Conservation (phyloP, 2,329 filamentous ascomycete genomes). For the Exophiala phaeomuriformis region DNA sequence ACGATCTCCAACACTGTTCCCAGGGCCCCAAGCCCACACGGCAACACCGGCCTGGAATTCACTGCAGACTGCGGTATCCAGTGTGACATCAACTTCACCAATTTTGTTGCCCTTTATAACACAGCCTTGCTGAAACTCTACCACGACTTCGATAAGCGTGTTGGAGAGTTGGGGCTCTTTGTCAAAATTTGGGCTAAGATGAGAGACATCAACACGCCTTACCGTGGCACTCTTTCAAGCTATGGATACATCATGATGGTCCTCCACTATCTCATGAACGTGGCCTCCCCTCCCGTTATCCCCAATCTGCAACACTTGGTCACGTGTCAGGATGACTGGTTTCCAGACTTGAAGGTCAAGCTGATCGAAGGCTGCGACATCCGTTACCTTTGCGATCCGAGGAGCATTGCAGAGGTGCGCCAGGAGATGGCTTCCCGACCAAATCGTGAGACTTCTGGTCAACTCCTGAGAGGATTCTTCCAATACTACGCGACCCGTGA, state of each 20-base stretch:
- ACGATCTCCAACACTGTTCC: slow-evolving; percentile 17
- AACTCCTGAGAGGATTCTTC: slow-evolving; percentile 75
- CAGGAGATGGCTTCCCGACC: slow-evolving; percentile 51
- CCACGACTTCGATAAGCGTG: slow-evolving; percentile 67
- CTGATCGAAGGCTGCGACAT: slow-evolving; percentile 60
- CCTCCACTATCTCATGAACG: slow-evolving; percentile 78
- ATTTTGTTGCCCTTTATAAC: slow-evolving; percentile 75
- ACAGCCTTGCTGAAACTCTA: slow-evolving; percentile 78
- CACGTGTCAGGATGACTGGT: slow-evolving; percentile 35
- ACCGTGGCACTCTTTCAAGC: slow-evolving; percentile 76
- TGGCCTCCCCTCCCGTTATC: slow-evolving; percentile 71
- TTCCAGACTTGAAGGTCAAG: slow-evolving; percentile 36
- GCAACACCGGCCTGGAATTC: slow-evolving; percentile 62
- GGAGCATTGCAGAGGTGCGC: slow-evolving; percentile 54
- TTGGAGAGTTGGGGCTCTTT: slow-evolving; percentile 72
- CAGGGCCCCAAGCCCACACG: slow-evolving; percentile 37
- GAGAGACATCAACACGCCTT: slow-evolving; percentile 78
- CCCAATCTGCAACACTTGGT: slow-evolving; percentile 56
- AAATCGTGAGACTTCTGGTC: slow-evolving; percentile 63
- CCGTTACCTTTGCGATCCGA: slow-evolving; percentile 70
- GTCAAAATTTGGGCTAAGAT: slow-evolving; percentile 86
- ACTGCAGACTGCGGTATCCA: slow-evolving; percentile 73
- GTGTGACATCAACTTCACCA: slow-evolving; percentile 88
- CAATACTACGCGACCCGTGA: slow-evolving; percentile 61
- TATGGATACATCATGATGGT: slow-evolving; percentile 93